Evolutionary conservation across 106 monocot species (phyloP).

Genomic region (Acorus calamus): DNA sequence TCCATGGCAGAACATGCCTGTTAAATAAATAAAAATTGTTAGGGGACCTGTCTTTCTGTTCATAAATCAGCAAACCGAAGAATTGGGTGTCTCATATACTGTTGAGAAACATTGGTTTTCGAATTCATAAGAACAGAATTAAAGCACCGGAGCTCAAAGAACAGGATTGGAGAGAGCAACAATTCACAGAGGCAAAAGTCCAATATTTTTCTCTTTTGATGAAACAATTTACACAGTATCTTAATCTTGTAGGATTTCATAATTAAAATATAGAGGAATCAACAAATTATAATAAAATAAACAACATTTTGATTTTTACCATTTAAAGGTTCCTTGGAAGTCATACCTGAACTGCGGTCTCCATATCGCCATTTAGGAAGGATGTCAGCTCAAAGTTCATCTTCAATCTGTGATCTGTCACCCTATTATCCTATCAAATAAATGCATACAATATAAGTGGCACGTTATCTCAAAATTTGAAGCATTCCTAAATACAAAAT

Average conservation of each 20-base stretch:
- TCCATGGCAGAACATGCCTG: constrained; percentile 70
- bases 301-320: no score
- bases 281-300: not conserved
- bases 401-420: constrained; percentile 63
- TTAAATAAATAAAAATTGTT: not conserved
- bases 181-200: not conserved
- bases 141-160: not conserved
- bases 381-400: constrained; percentile 96
- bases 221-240: not conserved
- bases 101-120: no score
- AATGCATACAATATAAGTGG: not conserved
- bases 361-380: constrained; percentile 85
- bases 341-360: constrained; percentile 70
- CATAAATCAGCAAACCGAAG: no score
- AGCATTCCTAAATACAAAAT: no score
- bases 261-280: not conserved
- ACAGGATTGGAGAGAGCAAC: not conserved
- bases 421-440: constrained; percentile 61
- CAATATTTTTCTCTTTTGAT: not conserved
- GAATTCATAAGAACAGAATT: no score
- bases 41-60: no score
- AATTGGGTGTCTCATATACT: no score
- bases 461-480: not conserved
- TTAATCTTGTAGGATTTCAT: not conserved
- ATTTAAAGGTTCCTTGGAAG: not conserved